Evolutionary conservation across 345 rosid genomes (phyloP).

Genomic region (Pistacia atlantica): DNA sequence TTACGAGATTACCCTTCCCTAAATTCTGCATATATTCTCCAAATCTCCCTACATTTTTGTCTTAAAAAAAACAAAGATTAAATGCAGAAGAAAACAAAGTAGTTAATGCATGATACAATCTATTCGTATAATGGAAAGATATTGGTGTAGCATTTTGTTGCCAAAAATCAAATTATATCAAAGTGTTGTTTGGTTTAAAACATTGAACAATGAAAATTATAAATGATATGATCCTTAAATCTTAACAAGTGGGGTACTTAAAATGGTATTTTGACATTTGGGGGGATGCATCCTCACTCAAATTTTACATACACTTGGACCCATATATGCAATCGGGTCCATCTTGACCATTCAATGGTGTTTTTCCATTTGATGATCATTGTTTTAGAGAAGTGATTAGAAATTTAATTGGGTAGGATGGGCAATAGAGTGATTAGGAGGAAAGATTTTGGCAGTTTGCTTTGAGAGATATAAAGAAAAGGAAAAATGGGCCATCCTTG

Average conservation of each 20-base stretch:
- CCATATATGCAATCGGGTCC: constrained; percentile 29
- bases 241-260: constrained; percentile 37
- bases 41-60: neutral
- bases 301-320: constrained; percentile 34
- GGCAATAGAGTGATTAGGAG: constrained; percentile 21
- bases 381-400: constrained; percentile 1
- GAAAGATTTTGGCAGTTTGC: constrained; percentile 35
- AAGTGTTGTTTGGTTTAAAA: neutral
- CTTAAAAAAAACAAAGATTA: too few relatives aligned
- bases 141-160: too few relatives aligned
- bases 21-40: constrained; percentile 31
- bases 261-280: constrained; percentile 9
- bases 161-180: neutral
- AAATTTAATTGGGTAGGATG: constrained; percentile 18
- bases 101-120: too few relatives aligned
- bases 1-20: constrained; percentile 5
- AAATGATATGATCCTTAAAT: constrained; percentile 43
- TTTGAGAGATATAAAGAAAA: constrained; percentile 8
- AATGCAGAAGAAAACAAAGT: too few relatives aligned
- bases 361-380: neutral
- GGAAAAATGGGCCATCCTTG: constrained; percentile 43
- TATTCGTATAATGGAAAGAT: too few relatives aligned
- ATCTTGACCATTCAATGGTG: constrained; percentile 30
- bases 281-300: constrained; percentile 37
- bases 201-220: constrained; percentile 9